Percentiles rank a stretch among this genome's conserved stretches.
These are phyloP conservation scores for Pelargonium fulgidum DNA, from an alignment of 441 rosid species.

Conservation along the genomic window DNA sequence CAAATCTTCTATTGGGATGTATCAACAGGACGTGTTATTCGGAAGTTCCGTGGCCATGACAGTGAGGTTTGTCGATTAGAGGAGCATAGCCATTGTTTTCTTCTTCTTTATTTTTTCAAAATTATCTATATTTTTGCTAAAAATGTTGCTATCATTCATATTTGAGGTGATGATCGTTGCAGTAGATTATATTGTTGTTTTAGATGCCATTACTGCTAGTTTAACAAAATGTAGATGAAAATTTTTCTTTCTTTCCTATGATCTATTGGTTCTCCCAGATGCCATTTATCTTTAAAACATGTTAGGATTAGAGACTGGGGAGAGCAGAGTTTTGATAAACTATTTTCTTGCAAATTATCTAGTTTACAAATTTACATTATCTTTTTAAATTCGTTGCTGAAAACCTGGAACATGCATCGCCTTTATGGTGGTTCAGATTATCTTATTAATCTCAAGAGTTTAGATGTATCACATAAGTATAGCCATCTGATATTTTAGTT, in stretches of 20 bases:
- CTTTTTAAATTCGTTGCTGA: not conserved
- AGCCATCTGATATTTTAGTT: not conserved
- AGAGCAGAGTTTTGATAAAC: not conserved
- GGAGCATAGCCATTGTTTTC: not conserved
- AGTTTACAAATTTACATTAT: not conserved
- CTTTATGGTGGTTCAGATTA: not conserved
- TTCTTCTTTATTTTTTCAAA: not conserved
- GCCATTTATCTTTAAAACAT: not conserved
- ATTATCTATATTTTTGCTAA: not conserved
- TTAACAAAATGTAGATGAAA: not conserved
- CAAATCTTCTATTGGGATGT: conserved; percentile 97
- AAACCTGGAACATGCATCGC: not conserved
- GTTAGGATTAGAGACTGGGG: not conserved
- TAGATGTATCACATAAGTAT: not conserved
- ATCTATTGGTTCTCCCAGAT: not conserved
- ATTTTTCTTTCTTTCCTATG: not conserved
- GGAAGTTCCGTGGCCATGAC: conserved; percentile 88
- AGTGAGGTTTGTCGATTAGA: conserved; percentile 49
- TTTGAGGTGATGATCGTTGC: not conserved
- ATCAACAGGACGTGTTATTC: conserved; percentile 74
- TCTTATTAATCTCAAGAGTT: not conserved
- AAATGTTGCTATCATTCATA: not conserved
- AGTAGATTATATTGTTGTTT: not conserved
- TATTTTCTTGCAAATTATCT: not conserved
- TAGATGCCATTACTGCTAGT: too few species aligned